Base-by-base conservation (phyloP, 2,329 filamentous ascomycete species). In the Cercospora sojina region DNA sequence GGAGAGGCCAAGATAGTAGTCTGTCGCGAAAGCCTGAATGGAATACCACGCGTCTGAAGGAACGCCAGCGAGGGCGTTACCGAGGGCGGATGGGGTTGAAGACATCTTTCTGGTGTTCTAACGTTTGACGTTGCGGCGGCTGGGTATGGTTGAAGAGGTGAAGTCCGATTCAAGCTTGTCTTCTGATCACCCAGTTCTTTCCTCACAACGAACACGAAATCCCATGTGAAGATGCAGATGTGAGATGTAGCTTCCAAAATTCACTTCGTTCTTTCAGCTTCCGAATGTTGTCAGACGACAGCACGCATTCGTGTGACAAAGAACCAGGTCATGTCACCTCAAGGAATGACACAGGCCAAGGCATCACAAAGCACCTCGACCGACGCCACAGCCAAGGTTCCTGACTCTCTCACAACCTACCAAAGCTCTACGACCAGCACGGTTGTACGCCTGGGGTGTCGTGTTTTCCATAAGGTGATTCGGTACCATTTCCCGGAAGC, bases 1-100 rank as follows among this genome's bases (percentile, higher is more conserved):
- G 29, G 56, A 55, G 38, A 67, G 29, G 8, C 60, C 65, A 38
- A 67, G 56, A 18, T 64, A 67, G 49, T 67, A 67, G 35, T 67
- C 65, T 3, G 43, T 43, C n/a, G 65, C 61, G 32, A 60, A 64
- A 27, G 59, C 57, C 35, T 67, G 65, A 16, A 67, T 64, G 13
- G 59, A 64, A 18, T 64, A 67, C 65, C 65, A 67, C 12, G 65
- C 58, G 20, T 57, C 43, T 4, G 65, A 58, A 1, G 53, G 25
- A n/a, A 67, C 16, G 12, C 60, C 65, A 18, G 55, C 25, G 12
- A 64, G 27, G 7, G 27, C 18, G 49, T 25, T 47, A 16, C 60
- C 65, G 32, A 64, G n/a, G 29, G 35, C 10, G 25, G 20, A 58
- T 43, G 59, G 35, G 31, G 58, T n/a, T 1, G 32, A 32, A 35